A percentile compares a stretch with the other conserved stretches of the same genome.
phyloP scores from a whole-genome alignment of 208 protist species.

The Acanthamoeba healyi region DNA sequence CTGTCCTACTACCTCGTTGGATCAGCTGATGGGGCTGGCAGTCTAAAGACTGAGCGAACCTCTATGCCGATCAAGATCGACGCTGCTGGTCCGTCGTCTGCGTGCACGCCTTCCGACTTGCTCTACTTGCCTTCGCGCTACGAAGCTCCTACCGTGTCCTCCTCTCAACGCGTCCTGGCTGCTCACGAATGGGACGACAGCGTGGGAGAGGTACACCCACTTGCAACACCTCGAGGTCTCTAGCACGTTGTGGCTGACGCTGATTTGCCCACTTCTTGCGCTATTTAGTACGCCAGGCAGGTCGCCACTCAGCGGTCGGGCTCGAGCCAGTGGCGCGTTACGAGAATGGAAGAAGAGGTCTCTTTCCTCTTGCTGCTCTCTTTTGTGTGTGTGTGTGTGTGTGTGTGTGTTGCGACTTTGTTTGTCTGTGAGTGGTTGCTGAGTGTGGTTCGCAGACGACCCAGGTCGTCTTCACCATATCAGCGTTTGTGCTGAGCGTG shows the following conservation, averaged over 20 bases:
- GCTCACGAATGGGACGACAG: not conserved
- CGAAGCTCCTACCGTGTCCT: not conserved
- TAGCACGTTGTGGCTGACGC: not conserved
- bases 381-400: not conserved
- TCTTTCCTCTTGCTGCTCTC: not conserved
- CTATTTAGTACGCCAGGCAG: not conserved
- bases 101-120: not conserved
- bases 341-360: not conserved
- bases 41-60: too few relatives aligned
- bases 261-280: not conserved
- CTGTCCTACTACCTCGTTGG: constrained; percentile 3
- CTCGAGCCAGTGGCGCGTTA: not conserved
- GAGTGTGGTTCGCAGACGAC: not conserved
- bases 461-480: not conserved
- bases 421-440: not conserved
- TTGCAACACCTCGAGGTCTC: not conserved
- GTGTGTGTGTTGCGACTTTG: not conserved
- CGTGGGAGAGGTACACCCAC: not conserved
- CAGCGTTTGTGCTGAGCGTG: not conserved
- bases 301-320: not conserved
- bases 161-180: not conserved
- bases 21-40: not conserved
- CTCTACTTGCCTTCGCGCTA: not conserved
- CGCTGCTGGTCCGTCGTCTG: not conserved
- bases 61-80: not conserved